phyloP scores from a whole-genome alignment of 2,329 filamentous ascomycete genomes.

The Xylaria hypoxylon region DNA sequence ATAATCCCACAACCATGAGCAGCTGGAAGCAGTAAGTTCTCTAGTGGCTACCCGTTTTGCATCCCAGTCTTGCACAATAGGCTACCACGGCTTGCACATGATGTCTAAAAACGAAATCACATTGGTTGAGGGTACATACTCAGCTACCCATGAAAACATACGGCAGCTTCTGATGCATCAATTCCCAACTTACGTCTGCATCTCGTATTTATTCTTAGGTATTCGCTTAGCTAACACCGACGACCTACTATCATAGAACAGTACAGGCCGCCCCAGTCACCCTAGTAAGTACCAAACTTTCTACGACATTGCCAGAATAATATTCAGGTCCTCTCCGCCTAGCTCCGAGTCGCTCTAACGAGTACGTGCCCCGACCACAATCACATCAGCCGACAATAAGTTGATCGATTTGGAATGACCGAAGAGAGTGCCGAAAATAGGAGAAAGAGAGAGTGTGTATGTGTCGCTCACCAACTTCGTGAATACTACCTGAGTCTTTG shows the following conservation, averaged over 20 bases:
- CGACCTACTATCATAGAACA: neutral
- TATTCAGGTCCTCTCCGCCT: too few relatives aligned
- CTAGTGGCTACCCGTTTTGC: neutral
- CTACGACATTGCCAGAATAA: neutral
- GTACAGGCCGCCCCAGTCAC: neutral
- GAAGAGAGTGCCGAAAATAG: too few relatives aligned
- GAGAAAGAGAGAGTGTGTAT: too few relatives aligned
- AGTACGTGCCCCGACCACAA: too few relatives aligned
- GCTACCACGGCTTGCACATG: neutral
- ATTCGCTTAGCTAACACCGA: slow-evolving; percentile 1
- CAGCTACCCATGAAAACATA: slow-evolving; percentile 10
- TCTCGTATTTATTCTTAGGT: neutral
- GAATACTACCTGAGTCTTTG: too few relatives aligned
- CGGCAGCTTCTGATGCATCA: neutral
- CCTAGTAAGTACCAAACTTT: too few relatives aligned
- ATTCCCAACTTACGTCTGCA: neutral
- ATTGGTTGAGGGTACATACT: slow-evolving; percentile 10
- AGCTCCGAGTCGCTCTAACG: neutral
- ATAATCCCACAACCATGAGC: neutral
- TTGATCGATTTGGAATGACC: too few relatives aligned
- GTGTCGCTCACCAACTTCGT: too few relatives aligned
- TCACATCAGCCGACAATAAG: too few relatives aligned
- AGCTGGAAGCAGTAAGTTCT: neutral
- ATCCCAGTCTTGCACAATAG: neutral
- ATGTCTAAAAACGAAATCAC: slow-evolving; percentile 26